These are phyloP conservation scores for Alternaria infectoria DNA, from an alignment of 2,329 filamentous ascomycete species.

Conservation along the genomic window DNA sequence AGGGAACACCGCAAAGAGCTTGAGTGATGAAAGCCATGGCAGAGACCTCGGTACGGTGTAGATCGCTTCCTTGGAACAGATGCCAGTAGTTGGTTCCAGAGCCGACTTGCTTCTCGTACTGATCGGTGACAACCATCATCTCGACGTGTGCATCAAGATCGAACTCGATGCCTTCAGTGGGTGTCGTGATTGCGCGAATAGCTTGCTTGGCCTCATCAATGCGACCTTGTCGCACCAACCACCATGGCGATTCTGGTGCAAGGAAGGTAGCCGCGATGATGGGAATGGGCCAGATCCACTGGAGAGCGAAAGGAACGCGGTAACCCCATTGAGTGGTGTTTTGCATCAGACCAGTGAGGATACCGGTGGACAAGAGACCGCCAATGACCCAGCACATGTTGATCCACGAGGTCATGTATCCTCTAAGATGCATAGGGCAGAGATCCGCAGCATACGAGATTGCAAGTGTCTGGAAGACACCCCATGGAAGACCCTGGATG, in stretches of 20 bases:
- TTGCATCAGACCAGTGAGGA: constrained; percentile 69
- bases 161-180: constrained; percentile 47
- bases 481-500: constrained; percentile 51
- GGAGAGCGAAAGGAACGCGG: constrained; percentile 67
- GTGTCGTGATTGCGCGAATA: constrained; percentile 67
- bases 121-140: constrained; percentile 88
- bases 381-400: constrained; percentile 74
- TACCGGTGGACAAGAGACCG: constrained; percentile 71
- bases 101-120: constrained; percentile 71
- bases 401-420: constrained; percentile 63
- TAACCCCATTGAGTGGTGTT: constrained; percentile 70
- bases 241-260: constrained; percentile 65
- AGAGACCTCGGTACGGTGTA: constrained; percentile 76
- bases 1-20: constrained; percentile 37
- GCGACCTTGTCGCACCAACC: constrained; percentile 59
- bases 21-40: constrained; percentile 56
- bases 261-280: constrained; percentile 69
- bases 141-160: constrained; percentile 64
- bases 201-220: constrained; percentile 69
- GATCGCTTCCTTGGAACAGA: constrained; percentile 78
- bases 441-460: constrained; percentile 55
- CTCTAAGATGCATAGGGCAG: constrained; percentile 69
- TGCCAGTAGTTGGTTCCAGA: constrained; percentile 75
- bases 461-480: constrained; percentile 48
- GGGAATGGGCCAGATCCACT: constrained; percentile 76